Evolutionary conservation across 164 flowering plant genomes (phyloP).

Genomic region (Liriodendron chinense): DNA sequence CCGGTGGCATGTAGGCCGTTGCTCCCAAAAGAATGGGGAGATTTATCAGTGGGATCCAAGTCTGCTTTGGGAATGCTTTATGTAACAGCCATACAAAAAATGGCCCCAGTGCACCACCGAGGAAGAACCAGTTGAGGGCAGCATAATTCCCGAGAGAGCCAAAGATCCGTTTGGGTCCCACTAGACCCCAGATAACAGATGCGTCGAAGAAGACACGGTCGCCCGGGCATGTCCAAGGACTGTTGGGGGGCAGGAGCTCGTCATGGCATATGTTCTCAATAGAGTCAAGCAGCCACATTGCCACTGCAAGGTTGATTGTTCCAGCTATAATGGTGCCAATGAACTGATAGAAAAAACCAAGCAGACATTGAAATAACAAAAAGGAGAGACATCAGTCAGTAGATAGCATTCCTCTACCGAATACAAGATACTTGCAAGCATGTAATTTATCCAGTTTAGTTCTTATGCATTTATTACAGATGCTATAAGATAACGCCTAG

Average conservation of each 20-base stretch:
- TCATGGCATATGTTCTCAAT: conserved; percentile 62
- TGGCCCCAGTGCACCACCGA: conserved; percentile 83
- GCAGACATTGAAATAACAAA: not conserved
- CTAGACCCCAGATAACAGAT: conserved; percentile 92
- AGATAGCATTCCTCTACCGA: no score
- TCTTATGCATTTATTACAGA: no score
- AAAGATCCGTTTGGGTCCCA: conserved; percentile 79
- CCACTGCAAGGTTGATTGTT: conserved; percentile 53
- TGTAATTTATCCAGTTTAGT: no score
- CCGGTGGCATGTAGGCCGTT: conserved; percentile 81
- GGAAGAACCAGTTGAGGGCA: conserved; percentile 87
- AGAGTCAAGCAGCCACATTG: conserved; percentile 56
- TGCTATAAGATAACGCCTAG: no score
- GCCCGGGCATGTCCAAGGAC: conserved; percentile 83
- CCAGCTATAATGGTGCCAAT: conserved; percentile 73
- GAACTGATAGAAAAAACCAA: conserved; percentile 26
- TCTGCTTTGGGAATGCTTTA: conserved; percentile 67
- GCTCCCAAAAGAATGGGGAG: conserved; percentile 89
- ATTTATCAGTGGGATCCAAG: conserved; percentile 86
- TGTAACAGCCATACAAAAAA: conserved; percentile 71
- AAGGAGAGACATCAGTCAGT: no score
- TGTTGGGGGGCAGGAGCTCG: conserved; percentile 45
- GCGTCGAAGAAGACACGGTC: conserved; percentile 93
- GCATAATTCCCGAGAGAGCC: conserved; percentile 63
- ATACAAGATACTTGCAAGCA: not conserved